A percentile compares a stretch with the other conserved stretches of the same genome.
These are phyloP conservation scores for Ochetophila trinervis DNA, from an alignment of 306 rosid genomes.

Conservation along the genomic window DNA sequence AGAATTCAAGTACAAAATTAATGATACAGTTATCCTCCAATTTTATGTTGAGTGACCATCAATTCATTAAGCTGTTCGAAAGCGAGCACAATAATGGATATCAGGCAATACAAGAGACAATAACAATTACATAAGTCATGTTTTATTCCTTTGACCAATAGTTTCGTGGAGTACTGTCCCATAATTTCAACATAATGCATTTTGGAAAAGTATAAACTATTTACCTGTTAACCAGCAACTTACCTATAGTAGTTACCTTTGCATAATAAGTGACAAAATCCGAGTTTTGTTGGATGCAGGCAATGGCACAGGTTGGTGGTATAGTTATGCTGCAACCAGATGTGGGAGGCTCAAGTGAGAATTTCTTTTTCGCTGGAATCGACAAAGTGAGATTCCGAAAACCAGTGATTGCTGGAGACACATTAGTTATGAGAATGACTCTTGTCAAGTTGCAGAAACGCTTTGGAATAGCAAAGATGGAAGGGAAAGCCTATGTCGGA, in stretches of 20 bases:
- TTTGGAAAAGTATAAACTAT: neutral
- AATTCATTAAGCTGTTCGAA: too few relatives aligned
- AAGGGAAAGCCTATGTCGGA: constrained; percentile 87
- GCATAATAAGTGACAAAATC: neutral
- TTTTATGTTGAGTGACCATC: too few relatives aligned
- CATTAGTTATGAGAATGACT: constrained; percentile 87
- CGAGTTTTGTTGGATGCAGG: constrained; percentile 36
- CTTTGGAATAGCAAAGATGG: constrained; percentile 88
- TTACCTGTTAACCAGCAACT: neutral
- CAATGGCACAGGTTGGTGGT: constrained; percentile 96
- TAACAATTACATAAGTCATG: too few relatives aligned
- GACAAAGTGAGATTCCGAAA: constrained; percentile 88
- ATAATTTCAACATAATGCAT: neutral
- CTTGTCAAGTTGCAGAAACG: constrained; percentile 73
- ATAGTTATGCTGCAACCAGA: constrained; percentile 83
- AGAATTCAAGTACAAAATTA: too few relatives aligned
- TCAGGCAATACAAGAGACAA: too few relatives aligned
- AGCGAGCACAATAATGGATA: too few relatives aligned
- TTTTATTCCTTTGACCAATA: too few relatives aligned
- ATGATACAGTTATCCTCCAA: too few relatives aligned
- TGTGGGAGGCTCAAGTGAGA: constrained; percentile 76
- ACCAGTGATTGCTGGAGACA: constrained; percentile 90
- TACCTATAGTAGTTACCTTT: too few relatives aligned
- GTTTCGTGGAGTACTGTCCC: neutral
- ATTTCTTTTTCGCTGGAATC: constrained; percentile 79